Evolutionary conservation across 345 rosid species (phyloP), one percentile per base, ranked within the genome.

Genomic region (Xanthoceras sorbifolium): DNA sequence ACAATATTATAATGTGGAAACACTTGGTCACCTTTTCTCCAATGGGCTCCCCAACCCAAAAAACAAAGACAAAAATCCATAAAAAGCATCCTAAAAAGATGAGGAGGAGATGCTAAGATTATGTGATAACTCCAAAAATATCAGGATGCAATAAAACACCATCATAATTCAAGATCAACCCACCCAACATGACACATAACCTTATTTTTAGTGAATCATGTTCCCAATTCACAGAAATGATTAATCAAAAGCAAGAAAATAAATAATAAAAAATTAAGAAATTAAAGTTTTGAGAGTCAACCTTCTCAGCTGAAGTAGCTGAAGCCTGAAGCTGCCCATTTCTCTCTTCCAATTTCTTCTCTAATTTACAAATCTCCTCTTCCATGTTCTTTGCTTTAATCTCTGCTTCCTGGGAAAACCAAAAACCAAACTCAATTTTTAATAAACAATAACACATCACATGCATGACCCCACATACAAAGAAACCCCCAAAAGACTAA

Each of bases 221-320:
- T 64, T 15, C 7, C 36, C 34, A 4, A 28, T 64, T 64, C 42
- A 64, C 31, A 4, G 38, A 64, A 60, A 72, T 67, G 54, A 76
- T 74, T 29, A 69, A 69, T 14, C 61, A 50, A 70, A 72, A 14
- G 42, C 38, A 11, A 9, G 76, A 67, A 68, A 32, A 55, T 40
- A 40, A 38, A 12, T 38, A 54, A 15, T 10, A 55, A 34, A 54
- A 69, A 25, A n/a, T n/a, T n/a, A n/a, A n/a, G n/a, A 20, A 64
- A 57, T 62, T 64, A 54, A 7, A 6, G 54, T 61, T 71, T 40
- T 65, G n/a, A 42, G 44, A 57, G 46, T 48, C 48, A 77, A 91
- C 98, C 98, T 95, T 89, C 76, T 90, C 97, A 59, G 94, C 82
- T 72, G 87, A 72, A 78, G 90, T 83, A 78, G 91, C 80, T 6